These are phyloP conservation scores for Phylloporus arenicola DNA, from an alignment of 768 basidiomycete species.

Conservation along the genomic window DNA sequence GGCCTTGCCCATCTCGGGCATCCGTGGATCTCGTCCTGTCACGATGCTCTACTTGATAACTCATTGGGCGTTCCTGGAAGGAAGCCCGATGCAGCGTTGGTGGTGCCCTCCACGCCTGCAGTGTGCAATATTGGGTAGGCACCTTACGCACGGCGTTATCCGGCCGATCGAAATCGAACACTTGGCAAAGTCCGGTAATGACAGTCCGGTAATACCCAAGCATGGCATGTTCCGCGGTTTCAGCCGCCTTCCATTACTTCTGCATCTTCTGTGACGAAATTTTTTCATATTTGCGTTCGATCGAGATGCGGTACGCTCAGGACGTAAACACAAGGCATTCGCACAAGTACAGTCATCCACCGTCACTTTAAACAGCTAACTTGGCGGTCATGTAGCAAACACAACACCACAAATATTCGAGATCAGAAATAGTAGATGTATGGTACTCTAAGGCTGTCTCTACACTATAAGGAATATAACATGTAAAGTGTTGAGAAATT, in stretches of 20 bases:
- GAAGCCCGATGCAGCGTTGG: not conserved
- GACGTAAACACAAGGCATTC: not conserved
- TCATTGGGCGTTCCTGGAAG: not conserved
- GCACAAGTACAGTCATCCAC: no score
- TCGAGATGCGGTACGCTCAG: not conserved
- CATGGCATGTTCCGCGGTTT: conserved; percentile 1
- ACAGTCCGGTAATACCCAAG: no score
- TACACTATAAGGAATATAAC: no score
- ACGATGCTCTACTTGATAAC: not conserved
- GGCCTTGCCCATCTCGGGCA: not conserved
- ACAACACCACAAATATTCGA: no score
- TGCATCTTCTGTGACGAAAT: not conserved
- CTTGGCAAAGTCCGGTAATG: not conserved
- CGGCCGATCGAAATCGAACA: not conserved
- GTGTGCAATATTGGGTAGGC: not conserved
- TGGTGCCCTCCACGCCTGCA: not conserved
- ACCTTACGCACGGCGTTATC: not conserved
- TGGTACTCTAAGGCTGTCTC: no score
- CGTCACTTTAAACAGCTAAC: no score
- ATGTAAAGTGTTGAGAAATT: no score
- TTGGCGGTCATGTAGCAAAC: no score
- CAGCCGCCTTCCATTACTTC: not conserved
- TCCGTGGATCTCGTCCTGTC: not conserved
- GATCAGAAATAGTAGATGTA: no score
- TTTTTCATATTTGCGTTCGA: not conserved